These are phyloP conservation scores for Fusarium bactridioides DNA, from an alignment of 2,329 filamentous ascomycete species.

Conservation along the genomic window DNA sequence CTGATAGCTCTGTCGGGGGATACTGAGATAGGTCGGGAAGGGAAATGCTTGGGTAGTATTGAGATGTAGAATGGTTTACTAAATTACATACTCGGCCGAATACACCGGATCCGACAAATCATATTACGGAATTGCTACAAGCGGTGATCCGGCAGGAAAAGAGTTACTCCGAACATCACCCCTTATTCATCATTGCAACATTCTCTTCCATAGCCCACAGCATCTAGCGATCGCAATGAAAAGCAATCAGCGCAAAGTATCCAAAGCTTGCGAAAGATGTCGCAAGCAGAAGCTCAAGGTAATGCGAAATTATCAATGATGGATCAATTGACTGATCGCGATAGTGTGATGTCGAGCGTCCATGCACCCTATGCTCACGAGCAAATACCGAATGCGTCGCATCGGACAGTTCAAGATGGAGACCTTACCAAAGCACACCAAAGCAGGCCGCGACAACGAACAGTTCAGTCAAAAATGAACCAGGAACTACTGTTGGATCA, in stretches of 20 bases:
- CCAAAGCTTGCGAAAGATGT: constrained; percentile 9
- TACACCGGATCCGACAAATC: fast-evolving
- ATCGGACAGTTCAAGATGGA: background rate
- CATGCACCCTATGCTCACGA: background rate
- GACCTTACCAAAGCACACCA: fast-evolving
- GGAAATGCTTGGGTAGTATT: background rate
- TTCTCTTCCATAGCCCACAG: fast-evolving
- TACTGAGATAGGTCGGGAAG: background rate
- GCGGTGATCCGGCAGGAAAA: background rate
- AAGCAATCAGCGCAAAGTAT: background rate
- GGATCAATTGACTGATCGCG: fast-evolving
- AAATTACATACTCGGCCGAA: background rate
- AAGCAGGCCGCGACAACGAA: fast-evolving
- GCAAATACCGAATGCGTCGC: background rate
- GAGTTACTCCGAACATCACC: background rate
- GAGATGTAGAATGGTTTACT: no score
- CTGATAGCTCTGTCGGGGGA: background rate
- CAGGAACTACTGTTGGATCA: background rate
- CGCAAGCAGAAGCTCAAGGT: constrained; percentile 16
- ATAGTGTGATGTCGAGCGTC: background rate
- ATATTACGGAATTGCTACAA: fast-evolving
- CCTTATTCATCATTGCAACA: background rate
- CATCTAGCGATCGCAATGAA: background rate
- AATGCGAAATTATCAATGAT: fast-evolving
- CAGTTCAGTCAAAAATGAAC: fast-evolving